Percentiles rank a stretch among this genome's conserved stretches.
These are phyloP conservation scores for Aureobasidium sp. DNA, from an alignment of 2,329 filamentous ascomycete genomes.

Conservation along the genomic window DNA sequence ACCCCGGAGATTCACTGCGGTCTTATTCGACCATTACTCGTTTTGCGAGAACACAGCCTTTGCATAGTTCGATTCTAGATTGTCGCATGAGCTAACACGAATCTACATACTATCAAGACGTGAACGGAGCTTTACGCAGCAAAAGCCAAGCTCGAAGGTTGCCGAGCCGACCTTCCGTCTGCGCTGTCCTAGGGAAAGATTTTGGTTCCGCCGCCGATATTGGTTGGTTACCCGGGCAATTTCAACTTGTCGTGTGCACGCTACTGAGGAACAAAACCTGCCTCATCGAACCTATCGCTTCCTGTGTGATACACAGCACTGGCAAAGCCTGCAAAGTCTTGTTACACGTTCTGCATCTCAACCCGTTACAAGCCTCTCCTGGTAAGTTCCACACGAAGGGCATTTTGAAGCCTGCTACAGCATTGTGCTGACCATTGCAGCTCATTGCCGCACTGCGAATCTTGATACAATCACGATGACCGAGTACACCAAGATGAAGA, in stretches of 20 bases:
- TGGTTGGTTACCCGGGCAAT: background rate
- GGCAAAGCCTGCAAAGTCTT: background rate
- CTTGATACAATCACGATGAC: background rate
- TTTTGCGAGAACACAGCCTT: background rate
- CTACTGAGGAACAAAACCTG: background rate
- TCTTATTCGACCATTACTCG: background rate
- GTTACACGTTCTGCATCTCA: background rate
- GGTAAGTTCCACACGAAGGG: background rate
- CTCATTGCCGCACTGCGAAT: background rate
- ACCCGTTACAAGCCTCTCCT: background rate
- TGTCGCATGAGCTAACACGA: too few species aligned
- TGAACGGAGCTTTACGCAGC: background rate
- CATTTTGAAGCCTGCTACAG: background rate
- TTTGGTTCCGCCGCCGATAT: background rate
- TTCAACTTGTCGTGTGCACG: background rate
- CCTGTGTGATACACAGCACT: background rate
- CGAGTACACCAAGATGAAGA: background rate
- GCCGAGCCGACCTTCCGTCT: background rate
- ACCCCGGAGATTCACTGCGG: background rate
- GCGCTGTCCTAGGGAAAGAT: background rate
- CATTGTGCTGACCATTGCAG: background rate
- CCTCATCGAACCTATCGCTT: background rate
- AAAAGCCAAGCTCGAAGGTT: background rate
- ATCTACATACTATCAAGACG: background rate
- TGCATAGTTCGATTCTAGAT: background rate